Evolutionary conservation across 306 rosid genomes (phyloP).

Genomic region (Crotalaria pallida): DNA sequence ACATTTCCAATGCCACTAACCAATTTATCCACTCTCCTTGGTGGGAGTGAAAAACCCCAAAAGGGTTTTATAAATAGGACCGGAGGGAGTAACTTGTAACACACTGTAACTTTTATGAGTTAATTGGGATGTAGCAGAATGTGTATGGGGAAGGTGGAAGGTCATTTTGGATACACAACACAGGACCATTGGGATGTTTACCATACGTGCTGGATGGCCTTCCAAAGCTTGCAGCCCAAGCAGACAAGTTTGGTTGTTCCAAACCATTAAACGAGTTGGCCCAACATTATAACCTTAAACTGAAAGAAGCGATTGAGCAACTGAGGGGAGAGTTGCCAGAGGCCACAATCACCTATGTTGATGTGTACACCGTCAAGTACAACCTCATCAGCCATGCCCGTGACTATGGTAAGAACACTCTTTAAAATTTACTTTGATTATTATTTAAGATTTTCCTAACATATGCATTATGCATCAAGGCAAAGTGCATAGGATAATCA

Average conservation of each 20-base stretch:
- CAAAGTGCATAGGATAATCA: too few species aligned
- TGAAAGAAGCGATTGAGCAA: constrained; percentile 32
- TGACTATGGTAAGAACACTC: constrained; percentile 30
- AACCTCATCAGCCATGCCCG: constrained; percentile 46
- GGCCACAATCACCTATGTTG: constrained; percentile 56
- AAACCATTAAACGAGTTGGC: constrained; percentile 45
- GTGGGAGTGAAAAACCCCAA: too few species aligned
- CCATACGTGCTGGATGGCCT: constrained; percentile 20
- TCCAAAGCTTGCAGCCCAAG: constrained; percentile 24
- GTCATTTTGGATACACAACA: constrained; percentile 69
- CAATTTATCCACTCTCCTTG: too few species aligned
- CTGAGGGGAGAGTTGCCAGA: constrained; percentile 31
- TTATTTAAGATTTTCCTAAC: background rate
- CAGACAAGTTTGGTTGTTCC: constrained; percentile 42
- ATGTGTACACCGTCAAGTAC: constrained; percentile 53
- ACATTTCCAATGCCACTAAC: too few species aligned
- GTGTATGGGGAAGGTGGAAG: constrained; percentile 44
- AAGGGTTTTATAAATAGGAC: too few species aligned
- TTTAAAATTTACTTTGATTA: background rate
- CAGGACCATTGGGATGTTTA: constrained; percentile 63
- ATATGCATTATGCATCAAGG: too few species aligned
- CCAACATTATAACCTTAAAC: constrained; percentile 38
- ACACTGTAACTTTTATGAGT: too few species aligned
- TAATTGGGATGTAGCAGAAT: constrained; percentile 14
- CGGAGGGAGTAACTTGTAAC: too few species aligned